phyloP scores from a whole-genome alignment of 441 rosid species.

The Corymbia citriodora region DNA sequence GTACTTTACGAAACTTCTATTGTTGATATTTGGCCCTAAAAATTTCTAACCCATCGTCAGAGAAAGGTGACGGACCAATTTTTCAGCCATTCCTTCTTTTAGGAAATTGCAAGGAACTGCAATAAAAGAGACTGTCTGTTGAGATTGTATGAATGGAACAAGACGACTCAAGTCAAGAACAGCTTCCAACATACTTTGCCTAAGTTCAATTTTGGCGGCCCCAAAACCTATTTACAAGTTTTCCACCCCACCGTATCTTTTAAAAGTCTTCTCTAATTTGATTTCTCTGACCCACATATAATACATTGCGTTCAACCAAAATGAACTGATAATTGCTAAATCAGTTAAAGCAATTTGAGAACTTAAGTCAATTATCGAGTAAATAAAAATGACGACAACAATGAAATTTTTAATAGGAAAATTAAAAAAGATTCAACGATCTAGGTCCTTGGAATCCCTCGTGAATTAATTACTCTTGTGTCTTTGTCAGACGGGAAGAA shows the following conservation, averaged over 20 bases:
- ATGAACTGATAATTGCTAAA: too few relatives aligned
- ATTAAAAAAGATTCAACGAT: background rate
- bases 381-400: accelerated
- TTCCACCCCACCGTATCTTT: too few relatives aligned
- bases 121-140: background rate
- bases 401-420: background rate
- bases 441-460: background rate
- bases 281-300: background rate
- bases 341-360: background rate
- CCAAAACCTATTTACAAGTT: background rate
- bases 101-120: background rate
- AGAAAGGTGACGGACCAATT: too few relatives aligned
- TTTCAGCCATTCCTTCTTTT: background rate
- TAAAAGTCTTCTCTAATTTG: too few relatives aligned
- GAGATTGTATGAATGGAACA: background rate
- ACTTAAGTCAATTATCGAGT: too few relatives aligned
- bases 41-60: too few relatives aligned
- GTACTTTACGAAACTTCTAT: background rate
- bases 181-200: background rate
- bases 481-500: background rate
- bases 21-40: background rate
- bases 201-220: too few relatives aligned
- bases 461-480: background rate
- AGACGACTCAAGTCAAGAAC: background rate
- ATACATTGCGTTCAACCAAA: background rate